Base-by-base conservation (phyloP, 495 filamentous ascomycete species). In the Daldinia childiae region DNA sequence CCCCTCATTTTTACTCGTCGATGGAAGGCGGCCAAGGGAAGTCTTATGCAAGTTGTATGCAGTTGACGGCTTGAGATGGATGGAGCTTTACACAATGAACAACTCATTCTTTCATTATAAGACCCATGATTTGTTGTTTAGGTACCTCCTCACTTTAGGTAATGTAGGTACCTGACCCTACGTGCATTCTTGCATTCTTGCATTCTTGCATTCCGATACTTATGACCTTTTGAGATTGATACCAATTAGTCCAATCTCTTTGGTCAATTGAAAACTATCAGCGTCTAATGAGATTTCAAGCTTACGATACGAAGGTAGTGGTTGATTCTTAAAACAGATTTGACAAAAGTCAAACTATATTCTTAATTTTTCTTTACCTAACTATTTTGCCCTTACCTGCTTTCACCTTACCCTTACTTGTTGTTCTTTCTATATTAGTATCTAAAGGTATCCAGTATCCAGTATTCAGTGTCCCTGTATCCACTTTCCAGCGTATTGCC, bases 81-180 rank as follows among this genome's bases (percentile, higher is more conserved):
- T 56, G 57, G 9, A 68, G 57, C 62, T 66, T 54, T 30, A 52
- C 54, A 63, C 66, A 69, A 66, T 59, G 66, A 73, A 73, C 71
- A 73, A 73, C 71, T 69, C 71, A 73, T 73, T 69, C 66, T 8
- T 63, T 59, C 36, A 59, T 55, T 73, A 45, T 48, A 54, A 27
- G 30, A 48, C 27, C 19, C 19, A 12, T 62, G 70, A 69, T 69
- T 66, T 63, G 62, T 21, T 61, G 36, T 51, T 52, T n/a, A 38
- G 54, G 24, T 36, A 45, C 58, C 51, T 51, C 41, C 27, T 58
- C 30, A 17, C 21, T 8, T 68, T 69, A 69, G 57, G 62, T 69
- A 63, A 73, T 64, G 60, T 73, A 68, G 60, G 70, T 73, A 73
- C 70, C 61, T 73, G 69, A 66, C 71, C 66, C 71, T 69, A 69